phyloP scores from a whole-genome alignment of 148 eudicot genomes.

The Spergularia bocconei region DNA sequence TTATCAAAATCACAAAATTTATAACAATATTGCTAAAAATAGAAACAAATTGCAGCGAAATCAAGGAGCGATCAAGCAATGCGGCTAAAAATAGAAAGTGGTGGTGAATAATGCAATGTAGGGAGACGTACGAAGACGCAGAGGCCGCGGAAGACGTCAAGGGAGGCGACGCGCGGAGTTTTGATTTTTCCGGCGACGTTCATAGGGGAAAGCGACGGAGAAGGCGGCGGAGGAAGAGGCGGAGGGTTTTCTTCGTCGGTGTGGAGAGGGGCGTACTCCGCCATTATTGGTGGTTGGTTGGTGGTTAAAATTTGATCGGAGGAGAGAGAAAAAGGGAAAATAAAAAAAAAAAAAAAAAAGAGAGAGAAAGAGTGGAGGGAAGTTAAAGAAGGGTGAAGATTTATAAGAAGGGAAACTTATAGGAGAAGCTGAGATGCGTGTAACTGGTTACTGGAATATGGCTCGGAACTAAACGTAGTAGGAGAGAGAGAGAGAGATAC shows the following conservation, averaged over 20 bases:
- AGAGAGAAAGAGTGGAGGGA: constrained; percentile 3
- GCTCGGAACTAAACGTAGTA: not conserved
- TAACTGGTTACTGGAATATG: constrained; percentile 29
- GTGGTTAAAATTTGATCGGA: not conserved
- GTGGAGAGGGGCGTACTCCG: constrained; percentile 36
- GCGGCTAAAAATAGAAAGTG: not conserved
- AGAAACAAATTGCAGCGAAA: constrained; percentile 5
- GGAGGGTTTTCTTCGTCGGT: constrained; percentile 26
- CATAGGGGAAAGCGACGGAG: constrained; percentile 18
- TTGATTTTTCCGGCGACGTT: constrained; percentile 21
- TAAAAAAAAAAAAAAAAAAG: not conserved
- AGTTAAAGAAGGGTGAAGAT: constrained; percentile 1
- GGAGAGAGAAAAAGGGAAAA: not conserved
- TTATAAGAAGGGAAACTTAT: not conserved
- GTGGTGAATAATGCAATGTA: too few relatives aligned
- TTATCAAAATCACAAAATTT: not conserved
- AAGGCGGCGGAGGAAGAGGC: not conserved
- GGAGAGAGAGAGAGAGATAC: not conserved
- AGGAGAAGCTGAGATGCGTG: constrained; percentile 18
- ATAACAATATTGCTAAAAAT: not conserved
- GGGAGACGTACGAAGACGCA: constrained; percentile 53
- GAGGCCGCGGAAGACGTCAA: constrained; percentile 74
- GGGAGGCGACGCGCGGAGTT: constrained; percentile 53
- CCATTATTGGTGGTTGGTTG: constrained; percentile 25
- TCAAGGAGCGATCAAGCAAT: not conserved